phyloP scores from a whole-genome alignment of 2,329 filamentous ascomycete species.

The Trichoderma arundinaceum region DNA sequence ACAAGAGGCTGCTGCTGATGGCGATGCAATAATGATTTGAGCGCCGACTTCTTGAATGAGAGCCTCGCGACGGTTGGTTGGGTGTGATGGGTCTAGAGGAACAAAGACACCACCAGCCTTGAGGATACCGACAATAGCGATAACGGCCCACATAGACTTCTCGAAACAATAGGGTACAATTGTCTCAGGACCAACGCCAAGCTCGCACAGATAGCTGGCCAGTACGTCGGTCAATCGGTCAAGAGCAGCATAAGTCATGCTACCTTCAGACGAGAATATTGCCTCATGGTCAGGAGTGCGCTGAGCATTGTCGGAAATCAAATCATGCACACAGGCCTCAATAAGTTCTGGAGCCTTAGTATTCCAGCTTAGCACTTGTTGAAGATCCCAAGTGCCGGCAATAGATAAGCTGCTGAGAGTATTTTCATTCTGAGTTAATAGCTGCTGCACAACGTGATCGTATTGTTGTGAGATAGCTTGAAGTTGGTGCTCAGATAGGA shows the following conservation, averaged over 20 bases:
- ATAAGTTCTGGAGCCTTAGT: not conserved
- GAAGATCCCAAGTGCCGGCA: constrained; percentile 13
- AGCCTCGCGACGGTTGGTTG: not conserved
- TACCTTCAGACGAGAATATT: constrained; percentile 20
- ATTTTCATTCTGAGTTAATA: not conserved
- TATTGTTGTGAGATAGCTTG: constrained; percentile 5
- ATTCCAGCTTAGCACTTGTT: constrained; percentile 9
- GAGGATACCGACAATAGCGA: constrained; percentile 38
- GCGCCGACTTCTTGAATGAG: constrained; percentile 31
- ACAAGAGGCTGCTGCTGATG: not conserved
- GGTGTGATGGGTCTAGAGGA: constrained; percentile 37
- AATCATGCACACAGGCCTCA: constrained; percentile 5
- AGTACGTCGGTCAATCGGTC: constrained; percentile 1
- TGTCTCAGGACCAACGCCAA: constrained; percentile 39
- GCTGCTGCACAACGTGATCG: constrained; percentile 18
- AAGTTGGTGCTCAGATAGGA: constrained; percentile 16
- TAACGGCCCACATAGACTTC: constrained; percentile 35
- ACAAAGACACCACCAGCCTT: constrained; percentile 40
- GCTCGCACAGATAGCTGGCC: constrained; percentile 24
- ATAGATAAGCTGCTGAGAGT: constrained; percentile 4
- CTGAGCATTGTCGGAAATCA: constrained; percentile 4
- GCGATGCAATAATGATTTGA: constrained; percentile 28
- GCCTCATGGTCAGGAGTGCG: constrained; percentile 24
- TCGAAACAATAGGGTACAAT: constrained; percentile 31
- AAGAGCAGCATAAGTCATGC: constrained; percentile 18